Evolutionary conservation across 1,284 basidiomycete genomes (phyloP), one percentile per base, ranked within the genome.

Genomic region (Trichosporon coremiiforme): DNA sequence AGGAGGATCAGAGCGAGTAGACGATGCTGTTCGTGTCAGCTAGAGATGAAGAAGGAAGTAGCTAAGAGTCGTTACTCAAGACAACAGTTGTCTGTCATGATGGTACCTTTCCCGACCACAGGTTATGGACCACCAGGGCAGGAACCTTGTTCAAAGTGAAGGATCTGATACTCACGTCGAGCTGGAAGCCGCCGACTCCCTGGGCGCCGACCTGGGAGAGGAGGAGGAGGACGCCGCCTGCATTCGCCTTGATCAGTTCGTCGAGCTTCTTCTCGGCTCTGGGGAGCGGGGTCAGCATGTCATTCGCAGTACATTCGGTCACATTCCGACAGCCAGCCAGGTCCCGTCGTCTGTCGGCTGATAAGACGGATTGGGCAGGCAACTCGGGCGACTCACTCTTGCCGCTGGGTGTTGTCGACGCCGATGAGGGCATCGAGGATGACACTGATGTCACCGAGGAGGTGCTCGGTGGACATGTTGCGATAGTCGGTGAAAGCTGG

Each of bases 121-220:
- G 4, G 45, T 7, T 17, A 20, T 8, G 15, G 10, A 6, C 10
- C 50, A 53, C 25, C 20, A 53, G 50, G 50, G n/a, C 7, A 10
- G 17, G 22, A 25, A 3, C 57, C 31, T 8, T 33, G 1, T 9
- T 66, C 41, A 57, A 36, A 13, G 15, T 10, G 8, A 45, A 17
- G n/a, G 15, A 62, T 35, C n/a, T 6, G 45, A 15, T 1, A 71
- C 79, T 71, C 70, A 82, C 81, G 53, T 82, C 81, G 0, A 79
- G 70, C 66, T 81, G 81, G 67, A 79, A 82, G 4, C 81, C 81
- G 13, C 81, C 81, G 0, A 82, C 81, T 15, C 77, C 80, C 63
- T 74, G 77, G 2, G 80, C 78, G 13, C 81, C 81, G 47, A 82
- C 76, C 68, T 82, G 81, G 25, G 79, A 76, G 1, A 82, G 76